Conservation (phyloP, 495 filamentous ascomycete species). For the Sordaria brevicollis region DNA sequence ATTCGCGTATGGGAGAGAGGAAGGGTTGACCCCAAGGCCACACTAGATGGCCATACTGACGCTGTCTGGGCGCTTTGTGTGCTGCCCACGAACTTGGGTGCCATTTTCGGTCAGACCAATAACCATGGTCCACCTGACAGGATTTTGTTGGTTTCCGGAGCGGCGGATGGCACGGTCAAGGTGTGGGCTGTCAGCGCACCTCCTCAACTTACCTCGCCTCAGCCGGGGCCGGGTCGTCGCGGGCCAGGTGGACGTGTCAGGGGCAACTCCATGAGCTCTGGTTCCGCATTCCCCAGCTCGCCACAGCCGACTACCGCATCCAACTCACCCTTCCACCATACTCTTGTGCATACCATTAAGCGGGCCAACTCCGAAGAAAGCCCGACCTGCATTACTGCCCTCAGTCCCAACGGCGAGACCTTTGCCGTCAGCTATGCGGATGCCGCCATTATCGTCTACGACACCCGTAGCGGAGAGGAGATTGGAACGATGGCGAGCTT, state of each 20-base stretch:
- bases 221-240: conserved; percentile 45
- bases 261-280: conserved; percentile 82
- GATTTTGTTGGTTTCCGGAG: conserved; percentile 81
- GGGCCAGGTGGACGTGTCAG: conserved; percentile 72
- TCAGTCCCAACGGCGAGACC: conserved; percentile 75
- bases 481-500: conserved; percentile 82
- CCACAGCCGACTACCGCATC: conserved; percentile 78
- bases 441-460: conserved; percentile 80
- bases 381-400: conserved; percentile 83
- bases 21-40: conserved; percentile 89
- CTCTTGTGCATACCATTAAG: conserved; percentile 73
- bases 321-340: conserved; percentile 46
- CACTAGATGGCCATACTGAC: conserved; percentile 87
- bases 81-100: conserved; percentile 70
- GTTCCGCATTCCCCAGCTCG: conserved; percentile 77
- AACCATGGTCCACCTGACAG: conserved; percentile 69
- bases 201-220: conserved; percentile 71
- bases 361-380: conserved; percentile 58
- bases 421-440: conserved; percentile 92
- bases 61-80: conserved; percentile 94
- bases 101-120: conserved; percentile 61
- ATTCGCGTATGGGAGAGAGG: conserved; percentile 92
- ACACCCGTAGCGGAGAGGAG: conserved; percentile 85
- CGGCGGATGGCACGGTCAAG: conserved; percentile 83
- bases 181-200: conserved; percentile 94